A percentile compares a stretch with the other conserved stretches of the same genome.
phyloP scores from a whole-genome alignment of 495 filamentous ascomycete species.

The Aspergillus affinis region DNA sequence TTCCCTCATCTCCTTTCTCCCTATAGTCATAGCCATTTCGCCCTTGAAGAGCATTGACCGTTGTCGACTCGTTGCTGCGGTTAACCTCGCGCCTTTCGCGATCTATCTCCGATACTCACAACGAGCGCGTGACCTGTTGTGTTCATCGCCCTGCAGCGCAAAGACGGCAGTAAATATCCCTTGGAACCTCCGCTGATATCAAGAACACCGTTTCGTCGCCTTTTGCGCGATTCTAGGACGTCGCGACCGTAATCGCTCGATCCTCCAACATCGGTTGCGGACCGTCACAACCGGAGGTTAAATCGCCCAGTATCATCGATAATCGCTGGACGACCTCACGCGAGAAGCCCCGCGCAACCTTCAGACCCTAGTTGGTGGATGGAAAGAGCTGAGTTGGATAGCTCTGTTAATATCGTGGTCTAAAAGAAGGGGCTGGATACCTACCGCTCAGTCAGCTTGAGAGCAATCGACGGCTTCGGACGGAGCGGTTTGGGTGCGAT shows the following conservation, averaged over 20 bases:
- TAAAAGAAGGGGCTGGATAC: constrained; percentile 15
- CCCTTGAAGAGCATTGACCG: background rate
- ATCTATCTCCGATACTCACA: constrained; percentile 10
- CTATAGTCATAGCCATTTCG: background rate
- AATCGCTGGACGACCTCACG: background rate
- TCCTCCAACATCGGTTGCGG: background rate
- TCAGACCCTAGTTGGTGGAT: background rate
- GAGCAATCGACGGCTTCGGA: constrained; percentile 1
- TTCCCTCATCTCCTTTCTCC: constrained; percentile 1
- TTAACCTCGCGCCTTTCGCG: constrained; percentile 16
- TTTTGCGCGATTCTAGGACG: background rate
- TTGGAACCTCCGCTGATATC: constrained; percentile 4
- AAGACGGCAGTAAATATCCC: background rate
- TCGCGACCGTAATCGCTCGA: background rate
- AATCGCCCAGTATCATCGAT: background rate
- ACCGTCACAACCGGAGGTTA: background rate
- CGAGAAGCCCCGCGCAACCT: background rate
- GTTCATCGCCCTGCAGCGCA: background rate
- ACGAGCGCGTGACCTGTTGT: constrained; percentile 16
- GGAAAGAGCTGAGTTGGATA: background rate
- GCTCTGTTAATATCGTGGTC: background rate
- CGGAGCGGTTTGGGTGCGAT: constrained; percentile 8
- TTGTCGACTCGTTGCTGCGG: constrained; percentile 6
- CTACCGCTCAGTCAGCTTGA: background rate
- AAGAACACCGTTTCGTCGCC: background rate